Conservation (phyloP, 2,329 filamentous ascomycete species). For the Claviceps pazoutovae region DNA sequence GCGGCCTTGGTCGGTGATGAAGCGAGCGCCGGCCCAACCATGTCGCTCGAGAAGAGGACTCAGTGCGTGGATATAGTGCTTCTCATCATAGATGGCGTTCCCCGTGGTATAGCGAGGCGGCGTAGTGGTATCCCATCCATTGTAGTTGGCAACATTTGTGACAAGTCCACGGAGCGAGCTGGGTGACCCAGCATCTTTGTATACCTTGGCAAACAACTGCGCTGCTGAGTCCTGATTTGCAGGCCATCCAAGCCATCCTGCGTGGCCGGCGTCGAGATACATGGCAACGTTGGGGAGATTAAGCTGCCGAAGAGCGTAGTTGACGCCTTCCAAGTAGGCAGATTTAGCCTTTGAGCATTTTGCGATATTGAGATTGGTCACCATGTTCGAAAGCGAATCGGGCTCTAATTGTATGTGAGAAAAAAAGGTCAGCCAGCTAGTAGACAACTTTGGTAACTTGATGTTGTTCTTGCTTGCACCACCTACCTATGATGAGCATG, state of each 20-base stretch:
- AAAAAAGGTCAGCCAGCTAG: not conserved
- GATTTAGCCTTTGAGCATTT: conserved; percentile 35
- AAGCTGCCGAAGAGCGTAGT: conserved; percentile 36
- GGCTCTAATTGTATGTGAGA: conserved; percentile 26
- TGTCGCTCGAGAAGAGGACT: conserved; percentile 41
- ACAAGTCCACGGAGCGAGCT: conserved; percentile 37
- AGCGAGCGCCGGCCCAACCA: conserved; percentile 29
- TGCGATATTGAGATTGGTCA: conserved; percentile 37
- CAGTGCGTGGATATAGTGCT: conserved; percentile 48
- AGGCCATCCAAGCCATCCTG: conserved; percentile 44
- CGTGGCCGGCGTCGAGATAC: conserved; percentile 45
- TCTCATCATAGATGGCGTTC: conserved; percentile 38
- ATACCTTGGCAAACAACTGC: conserved; percentile 30
- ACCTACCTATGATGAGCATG: conserved; percentile 29
- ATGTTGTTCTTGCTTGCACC: not conserved
- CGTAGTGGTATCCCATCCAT: conserved; percentile 28
- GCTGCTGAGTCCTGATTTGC: conserved; percentile 38
- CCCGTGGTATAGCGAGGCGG: conserved; percentile 32
- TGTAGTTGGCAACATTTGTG: conserved; percentile 48
- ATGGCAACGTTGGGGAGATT: conserved; percentile 42
- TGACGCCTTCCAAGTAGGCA: conserved; percentile 34
- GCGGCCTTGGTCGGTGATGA: conserved; percentile 39
- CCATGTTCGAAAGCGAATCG: conserved; percentile 44
- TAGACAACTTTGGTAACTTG: not conserved
- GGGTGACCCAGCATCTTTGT: conserved; percentile 35